Percentiles rank a stretch among this genome's conserved stretches.
phyloP scores from a whole-genome alignment of 257 asterid species.

The Solanum pinnatisectum region DNA sequence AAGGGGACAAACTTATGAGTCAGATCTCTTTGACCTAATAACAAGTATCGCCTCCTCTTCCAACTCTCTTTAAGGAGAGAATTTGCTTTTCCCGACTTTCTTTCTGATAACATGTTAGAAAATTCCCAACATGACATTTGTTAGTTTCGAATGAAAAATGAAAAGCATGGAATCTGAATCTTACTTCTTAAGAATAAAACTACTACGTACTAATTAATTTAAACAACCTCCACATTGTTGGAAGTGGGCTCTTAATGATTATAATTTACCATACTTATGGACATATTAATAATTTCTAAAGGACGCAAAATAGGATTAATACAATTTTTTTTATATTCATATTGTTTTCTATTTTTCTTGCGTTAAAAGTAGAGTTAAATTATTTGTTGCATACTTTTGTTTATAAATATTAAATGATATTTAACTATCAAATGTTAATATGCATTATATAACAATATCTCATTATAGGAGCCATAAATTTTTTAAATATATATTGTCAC shows the following conservation, averaged over 20 bases:
- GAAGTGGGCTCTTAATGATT: neutral
- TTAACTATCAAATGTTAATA: neutral
- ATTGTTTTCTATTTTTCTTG: neutral
- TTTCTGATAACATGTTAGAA: neutral
- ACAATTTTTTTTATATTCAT: neutral
- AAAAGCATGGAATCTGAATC: neutral
- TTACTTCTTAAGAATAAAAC: neutral
- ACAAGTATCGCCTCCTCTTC: neutral
- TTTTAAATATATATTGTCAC: neutral
- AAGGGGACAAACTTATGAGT: neutral
- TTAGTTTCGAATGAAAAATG: neutral
- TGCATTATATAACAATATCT: neutral
- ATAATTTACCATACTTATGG: neutral
- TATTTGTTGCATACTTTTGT: neutral
- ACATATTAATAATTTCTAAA: neutral
- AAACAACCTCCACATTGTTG: neutral
- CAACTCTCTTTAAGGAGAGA: neutral
- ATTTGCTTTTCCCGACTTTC: neutral
- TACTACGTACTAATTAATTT: neutral
- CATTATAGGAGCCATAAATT: too few species aligned
- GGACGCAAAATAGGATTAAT: neutral
- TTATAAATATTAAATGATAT: neutral
- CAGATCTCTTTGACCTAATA: neutral
- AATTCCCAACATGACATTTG: fast-evolving
- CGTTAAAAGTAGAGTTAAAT: neutral